Conservation (phyloP, 2,329 filamentous ascomycete species). For the Phaeosphaeriaceae sp. region DNA sequence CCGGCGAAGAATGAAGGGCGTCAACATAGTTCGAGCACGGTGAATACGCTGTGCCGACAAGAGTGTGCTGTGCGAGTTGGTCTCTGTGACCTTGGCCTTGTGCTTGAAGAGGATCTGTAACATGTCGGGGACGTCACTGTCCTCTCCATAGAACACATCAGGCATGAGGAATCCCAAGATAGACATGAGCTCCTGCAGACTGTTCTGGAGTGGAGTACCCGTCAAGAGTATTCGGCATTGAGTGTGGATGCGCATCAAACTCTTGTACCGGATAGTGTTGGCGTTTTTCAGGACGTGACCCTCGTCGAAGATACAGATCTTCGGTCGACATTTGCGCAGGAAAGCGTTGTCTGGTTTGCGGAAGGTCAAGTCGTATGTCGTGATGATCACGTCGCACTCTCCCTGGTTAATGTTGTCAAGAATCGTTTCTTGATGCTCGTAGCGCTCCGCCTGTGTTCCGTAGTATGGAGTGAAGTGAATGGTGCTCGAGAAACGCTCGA, state of each 20-base stretch:
- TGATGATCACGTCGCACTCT: slow-evolving; percentile 71
- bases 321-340: slow-evolving; percentile 63
- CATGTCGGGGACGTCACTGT: slow-evolving; percentile 71
- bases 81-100: slow-evolving; percentile 83
- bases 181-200: slow-evolving; percentile 88
- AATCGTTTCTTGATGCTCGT: slow-evolving; percentile 71
- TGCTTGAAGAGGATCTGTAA: slow-evolving; percentile 90
- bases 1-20: slow-evolving; percentile 91
- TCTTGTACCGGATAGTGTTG: slow-evolving; percentile 79
- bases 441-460: slow-evolving; percentile 72
- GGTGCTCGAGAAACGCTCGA: slow-evolving; percentile 81
- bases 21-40: slow-evolving; percentile 88
- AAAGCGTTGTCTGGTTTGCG: slow-evolving; percentile 69
- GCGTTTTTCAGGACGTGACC: slow-evolving; percentile 93
- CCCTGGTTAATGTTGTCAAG: slow-evolving; percentile 65
- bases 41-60: slow-evolving; percentile 86
- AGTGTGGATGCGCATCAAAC: slow-evolving; percentile 77
- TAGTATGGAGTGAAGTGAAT: slow-evolving; percentile 77
- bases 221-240: slow-evolving; percentile 86
- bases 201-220: slow-evolving; percentile 93
- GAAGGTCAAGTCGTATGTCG: slow-evolving; percentile 71
- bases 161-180: slow-evolving; percentile 96
- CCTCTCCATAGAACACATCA: slow-evolving; percentile 71
- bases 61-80: slow-evolving; percentile 74
- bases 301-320: slow-evolving; percentile 84